These are phyloP conservation scores for Leishmania martiniquensis DNA, from an alignment of 208 protist species.

Conservation along the genomic window DNA sequence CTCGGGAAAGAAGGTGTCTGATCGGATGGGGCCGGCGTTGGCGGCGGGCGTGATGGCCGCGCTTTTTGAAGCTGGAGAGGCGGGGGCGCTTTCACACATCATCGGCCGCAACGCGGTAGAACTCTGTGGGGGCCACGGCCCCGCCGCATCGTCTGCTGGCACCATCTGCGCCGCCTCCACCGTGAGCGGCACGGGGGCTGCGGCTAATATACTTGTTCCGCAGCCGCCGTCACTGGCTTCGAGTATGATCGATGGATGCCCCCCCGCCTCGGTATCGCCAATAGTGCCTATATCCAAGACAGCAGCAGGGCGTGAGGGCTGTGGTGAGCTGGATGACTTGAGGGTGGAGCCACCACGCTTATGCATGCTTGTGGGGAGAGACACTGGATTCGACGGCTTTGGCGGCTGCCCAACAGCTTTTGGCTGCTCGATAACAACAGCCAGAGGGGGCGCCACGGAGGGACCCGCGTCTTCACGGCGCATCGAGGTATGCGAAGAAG, in stretches of 20 bases:
- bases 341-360: not conserved
- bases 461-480: constrained; percentile 14
- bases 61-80: not conserved
- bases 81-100: not conserved
- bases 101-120: not conserved
- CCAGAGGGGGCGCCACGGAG: not conserved
- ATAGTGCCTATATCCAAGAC: not conserved
- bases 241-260: not conserved
- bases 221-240: not conserved
- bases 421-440: not conserved
- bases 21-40: not conserved
- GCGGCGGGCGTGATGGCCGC: not conserved
- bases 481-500: constrained; percentile 25
- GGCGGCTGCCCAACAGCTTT: constrained; percentile 11
- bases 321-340: not conserved
- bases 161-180: not conserved
- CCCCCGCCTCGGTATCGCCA: not conserved
- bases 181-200: not conserved
- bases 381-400: not conserved
- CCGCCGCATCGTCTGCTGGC: not conserved
- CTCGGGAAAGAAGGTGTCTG: not conserved
- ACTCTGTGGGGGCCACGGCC: not conserved
- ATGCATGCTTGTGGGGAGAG: not conserved
- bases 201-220: not conserved
- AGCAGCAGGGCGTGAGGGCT: not conserved